Evolutionary conservation across 2,329 filamentous ascomycete species (phyloP), one percentile per base, ranked within the genome.

Genomic region (Thelonectria rubi): DNA sequence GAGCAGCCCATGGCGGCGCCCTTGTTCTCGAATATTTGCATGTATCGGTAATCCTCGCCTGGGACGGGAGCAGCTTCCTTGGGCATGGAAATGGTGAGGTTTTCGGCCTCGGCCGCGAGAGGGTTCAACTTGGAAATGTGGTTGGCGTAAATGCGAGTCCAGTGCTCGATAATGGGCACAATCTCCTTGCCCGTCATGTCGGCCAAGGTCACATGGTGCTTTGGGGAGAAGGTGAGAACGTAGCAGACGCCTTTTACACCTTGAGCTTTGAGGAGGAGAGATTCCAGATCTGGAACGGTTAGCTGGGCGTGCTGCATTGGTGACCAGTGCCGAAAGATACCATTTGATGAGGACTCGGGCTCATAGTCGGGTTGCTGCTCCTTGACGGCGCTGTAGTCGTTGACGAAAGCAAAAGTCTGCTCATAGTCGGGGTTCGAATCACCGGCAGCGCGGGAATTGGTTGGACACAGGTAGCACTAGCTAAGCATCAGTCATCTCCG

Each of bases 21-120:
- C 80, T 99, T 99, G 82, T 99, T 99, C 80, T 99, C 95, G 65
- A 99, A 99, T 66, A 99, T 98, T 76, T 99, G 95, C 94, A 99
- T 97, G 80, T 97, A 98, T 55, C 91, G 88, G 72, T 97, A 93
- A 78, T 97, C 92, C 55, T 91, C 86, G 53, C 84, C 87, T 5
- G 93, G 90, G 1, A 70, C 46, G 6, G 77, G 77, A 10, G 75
- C 74, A 12, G 73, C 73, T 6, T 78, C 75, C 17, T 65, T 75
- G 32, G 71, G 49, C 74, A 82, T 70, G 2, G 77, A 74, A 8
- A 84, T 73, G 5, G 77, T 70, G 5, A 82, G 75, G 18, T 75
- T 70, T 1, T 79, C 79, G 2, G 79, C 77, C 5, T 74, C 68
- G 17, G 74, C 64, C 0, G 66, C 82, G 7, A 94, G 85, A 0